Evolutionary conservation across 352 stramenopile species (phyloP).

Genomic region (Phytophthora hibernalis): DNA sequence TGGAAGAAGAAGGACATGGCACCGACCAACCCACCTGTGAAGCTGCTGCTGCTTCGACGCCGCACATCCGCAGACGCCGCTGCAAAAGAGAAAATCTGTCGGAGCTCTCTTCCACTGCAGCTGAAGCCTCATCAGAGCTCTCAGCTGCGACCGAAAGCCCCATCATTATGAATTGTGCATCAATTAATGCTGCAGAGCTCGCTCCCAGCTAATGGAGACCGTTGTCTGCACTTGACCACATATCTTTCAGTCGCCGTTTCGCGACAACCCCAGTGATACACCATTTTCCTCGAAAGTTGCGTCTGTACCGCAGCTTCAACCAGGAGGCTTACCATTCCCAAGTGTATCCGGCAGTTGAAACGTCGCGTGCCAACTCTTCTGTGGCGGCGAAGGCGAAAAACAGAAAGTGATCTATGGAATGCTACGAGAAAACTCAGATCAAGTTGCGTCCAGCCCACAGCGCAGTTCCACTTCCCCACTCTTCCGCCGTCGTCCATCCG

Average conservation of each 20-base stretch:
- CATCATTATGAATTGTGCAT: not conserved
- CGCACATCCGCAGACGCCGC: slow-evolving; percentile 33
- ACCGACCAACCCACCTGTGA: slow-evolving; percentile 68
- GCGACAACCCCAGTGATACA: not conserved
- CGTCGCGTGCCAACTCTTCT: slow-evolving; percentile 20
- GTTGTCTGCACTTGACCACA: too few species aligned
- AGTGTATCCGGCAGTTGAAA: slow-evolving; percentile 9
- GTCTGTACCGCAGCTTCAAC: slow-evolving; percentile 25
- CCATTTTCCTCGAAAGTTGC: slow-evolving; percentile 3
- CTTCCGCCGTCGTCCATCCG: slow-evolving; percentile 15
- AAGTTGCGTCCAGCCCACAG: slow-evolving; percentile 9
- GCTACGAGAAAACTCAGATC: slow-evolving; percentile 35
- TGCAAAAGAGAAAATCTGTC: not conserved
- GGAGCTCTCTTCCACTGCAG: slow-evolving; percentile 23
- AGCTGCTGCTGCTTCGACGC: slow-evolving; percentile 63
- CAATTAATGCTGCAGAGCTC: slow-evolving; percentile 3
- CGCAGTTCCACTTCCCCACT: slow-evolving; percentile 1
- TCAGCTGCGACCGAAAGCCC: slow-evolving; percentile 8
- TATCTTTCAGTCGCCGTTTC: slow-evolving; percentile 3
- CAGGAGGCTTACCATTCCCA: not conserved
- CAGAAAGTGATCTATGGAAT: slow-evolving; percentile 28
- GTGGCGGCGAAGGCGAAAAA: slow-evolving; percentile 10
- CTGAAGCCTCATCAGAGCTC: not conserved
- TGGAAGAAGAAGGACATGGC: slow-evolving; percentile 24
- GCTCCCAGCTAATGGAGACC: not conserved